These are phyloP conservation scores for Mycena epipterygia DNA, from an alignment of 768 basidiomycete species.

Conservation along the genomic window DNA sequence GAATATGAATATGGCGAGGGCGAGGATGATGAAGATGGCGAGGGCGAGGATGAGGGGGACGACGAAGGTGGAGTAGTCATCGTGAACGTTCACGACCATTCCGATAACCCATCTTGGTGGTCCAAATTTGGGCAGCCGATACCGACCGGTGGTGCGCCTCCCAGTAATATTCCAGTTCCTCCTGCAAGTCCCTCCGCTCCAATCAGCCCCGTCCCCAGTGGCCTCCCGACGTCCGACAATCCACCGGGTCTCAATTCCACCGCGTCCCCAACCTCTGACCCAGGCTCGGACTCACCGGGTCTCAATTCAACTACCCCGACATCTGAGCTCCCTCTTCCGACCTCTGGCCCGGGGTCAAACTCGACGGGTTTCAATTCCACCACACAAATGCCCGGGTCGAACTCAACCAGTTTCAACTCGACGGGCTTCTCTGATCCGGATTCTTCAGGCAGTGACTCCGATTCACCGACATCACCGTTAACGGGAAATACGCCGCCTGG, in stretches of 20 bases:
- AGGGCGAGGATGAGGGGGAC: not conserved
- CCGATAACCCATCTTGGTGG: not conserved
- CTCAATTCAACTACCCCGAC: not conserved
- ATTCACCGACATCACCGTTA: too few relatives aligned
- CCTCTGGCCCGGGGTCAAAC: not conserved
- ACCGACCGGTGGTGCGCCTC: not conserved
- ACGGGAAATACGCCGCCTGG: not conserved
- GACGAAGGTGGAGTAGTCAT: not conserved
- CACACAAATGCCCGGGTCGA: too few relatives aligned
- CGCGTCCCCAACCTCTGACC: not conserved
- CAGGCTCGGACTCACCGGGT: not conserved
- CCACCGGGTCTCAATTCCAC: too few relatives aligned
- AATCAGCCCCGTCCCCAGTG: not conserved
- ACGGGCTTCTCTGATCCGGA: not conserved
- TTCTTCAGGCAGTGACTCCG: not conserved
- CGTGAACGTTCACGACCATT: constrained; percentile 1
- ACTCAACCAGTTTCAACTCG: not conserved
- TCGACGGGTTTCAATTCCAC: not conserved
- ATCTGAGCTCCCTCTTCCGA: not conserved
- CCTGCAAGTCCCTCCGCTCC: not conserved
- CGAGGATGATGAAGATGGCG: not conserved
- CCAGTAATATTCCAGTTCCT: not conserved
- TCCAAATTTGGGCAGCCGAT: not conserved
- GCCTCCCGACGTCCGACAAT: too few relatives aligned
- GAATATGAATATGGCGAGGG: not conserved